These are phyloP conservation scores for Trichocomaceae sp. DNA, from an alignment of 2,329 filamentous ascomycete species.

Conservation along the genomic window DNA sequence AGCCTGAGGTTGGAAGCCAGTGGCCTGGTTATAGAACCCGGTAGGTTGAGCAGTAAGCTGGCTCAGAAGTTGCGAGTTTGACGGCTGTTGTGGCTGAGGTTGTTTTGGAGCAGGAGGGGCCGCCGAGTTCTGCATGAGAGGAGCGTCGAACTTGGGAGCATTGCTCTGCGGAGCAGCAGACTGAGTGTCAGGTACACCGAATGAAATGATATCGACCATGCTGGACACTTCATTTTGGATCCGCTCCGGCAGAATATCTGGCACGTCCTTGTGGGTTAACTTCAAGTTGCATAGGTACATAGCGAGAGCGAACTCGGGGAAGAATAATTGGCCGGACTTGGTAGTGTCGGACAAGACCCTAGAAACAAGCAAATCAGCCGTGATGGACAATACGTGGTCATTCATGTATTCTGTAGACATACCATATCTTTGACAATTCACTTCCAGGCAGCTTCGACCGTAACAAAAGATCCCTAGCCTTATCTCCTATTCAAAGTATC, in stretches of 20 bases:
- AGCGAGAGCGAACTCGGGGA: constrained; percentile 92
- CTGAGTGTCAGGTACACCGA: constrained; percentile 73
- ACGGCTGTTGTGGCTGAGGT: constrained; percentile 63
- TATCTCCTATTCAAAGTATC: constrained; percentile 52
- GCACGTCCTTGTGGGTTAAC: constrained; percentile 77
- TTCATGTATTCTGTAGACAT: constrained; percentile 21
- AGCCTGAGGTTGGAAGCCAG: constrained; percentile 56
- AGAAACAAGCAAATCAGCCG: constrained; percentile 8
- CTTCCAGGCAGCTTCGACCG: constrained; percentile 83
- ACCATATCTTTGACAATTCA: constrained; percentile 90
- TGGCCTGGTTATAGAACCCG: constrained; percentile 55
- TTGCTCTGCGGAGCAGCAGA: constrained; percentile 50
- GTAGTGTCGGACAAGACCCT: constrained; percentile 94
- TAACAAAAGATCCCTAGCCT: constrained; percentile 80
- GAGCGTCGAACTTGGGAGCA: constrained; percentile 62
- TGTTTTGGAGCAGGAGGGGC: constrained; percentile 53
- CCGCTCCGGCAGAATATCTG: constrained; percentile 67
- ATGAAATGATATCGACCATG: constrained; percentile 99
- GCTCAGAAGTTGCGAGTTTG: constrained; percentile 57
- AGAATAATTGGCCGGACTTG: constrained; percentile 89
- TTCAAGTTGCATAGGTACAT: constrained; percentile 98
- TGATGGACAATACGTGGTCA: background rate
- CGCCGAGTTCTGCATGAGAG: constrained; percentile 43
- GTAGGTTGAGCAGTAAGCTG: constrained; percentile 51
- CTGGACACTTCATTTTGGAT: constrained; percentile 96